Conservation (phyloP, 2,329 filamentous ascomycete species). For the Ilyonectria sp. region DNA sequence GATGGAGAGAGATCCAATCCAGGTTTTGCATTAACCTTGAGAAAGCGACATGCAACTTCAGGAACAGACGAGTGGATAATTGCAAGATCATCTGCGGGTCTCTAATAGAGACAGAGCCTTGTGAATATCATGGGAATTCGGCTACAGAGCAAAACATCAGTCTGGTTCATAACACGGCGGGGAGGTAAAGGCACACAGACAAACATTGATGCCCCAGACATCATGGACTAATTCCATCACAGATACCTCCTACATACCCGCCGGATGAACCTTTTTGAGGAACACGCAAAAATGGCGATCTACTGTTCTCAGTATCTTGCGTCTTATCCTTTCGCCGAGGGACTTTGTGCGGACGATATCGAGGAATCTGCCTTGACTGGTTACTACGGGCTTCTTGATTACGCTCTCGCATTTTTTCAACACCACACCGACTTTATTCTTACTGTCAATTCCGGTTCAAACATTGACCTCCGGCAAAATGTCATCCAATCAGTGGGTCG, state of each 20-base stretch:
- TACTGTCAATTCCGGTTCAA: too few relatives aligned
- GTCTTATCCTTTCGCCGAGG: background rate
- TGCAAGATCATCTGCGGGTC: background rate
- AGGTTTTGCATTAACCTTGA: conserved; percentile 1
- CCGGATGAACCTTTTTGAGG: background rate
- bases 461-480: background rate
- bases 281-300: background rate
- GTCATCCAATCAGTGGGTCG: background rate
- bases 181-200: background rate
- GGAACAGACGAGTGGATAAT: background rate
- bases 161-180: background rate
- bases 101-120: background rate
- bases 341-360: background rate
- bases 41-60: background rate
- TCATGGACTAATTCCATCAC: background rate
- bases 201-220: background rate
- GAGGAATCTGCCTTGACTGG: background rate
- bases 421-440: background rate
- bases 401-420: background rate
- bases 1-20: conserved; percentile 1
- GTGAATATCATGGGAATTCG: background rate
- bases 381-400: conserved; percentile 5
- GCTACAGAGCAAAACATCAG: background rate
- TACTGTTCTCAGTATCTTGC: background rate
- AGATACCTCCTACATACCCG: background rate